These are phyloP conservation scores for Lizonia empirigonia DNA, from an alignment of 2,329 filamentous ascomycete species.

Conservation along the genomic window DNA sequence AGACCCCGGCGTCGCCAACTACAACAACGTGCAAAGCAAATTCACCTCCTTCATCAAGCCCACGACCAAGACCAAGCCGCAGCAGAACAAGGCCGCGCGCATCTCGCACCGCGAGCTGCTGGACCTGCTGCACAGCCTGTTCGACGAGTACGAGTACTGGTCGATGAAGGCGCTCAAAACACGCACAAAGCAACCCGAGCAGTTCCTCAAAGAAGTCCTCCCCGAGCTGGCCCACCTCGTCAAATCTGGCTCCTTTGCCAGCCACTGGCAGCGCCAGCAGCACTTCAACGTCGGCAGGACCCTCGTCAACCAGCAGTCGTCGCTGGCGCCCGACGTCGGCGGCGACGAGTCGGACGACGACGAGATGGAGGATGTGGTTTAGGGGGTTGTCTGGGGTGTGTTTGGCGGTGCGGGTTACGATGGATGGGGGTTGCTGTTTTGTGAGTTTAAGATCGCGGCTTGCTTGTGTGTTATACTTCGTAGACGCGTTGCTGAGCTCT, in stretches of 20 bases:
- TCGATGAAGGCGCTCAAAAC: slow-evolving; percentile 85
- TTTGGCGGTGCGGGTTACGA: no score
- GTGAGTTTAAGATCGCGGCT: no score
- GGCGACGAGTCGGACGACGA: slow-evolving; percentile 69
- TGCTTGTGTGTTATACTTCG: no score
- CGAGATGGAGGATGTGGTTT: slow-evolving; percentile 78
- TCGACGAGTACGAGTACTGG: slow-evolving; percentile 89
- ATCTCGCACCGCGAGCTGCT: slow-evolving; percentile 87
- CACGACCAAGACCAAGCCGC: slow-evolving; percentile 28
- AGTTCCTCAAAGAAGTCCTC: slow-evolving; percentile 85
- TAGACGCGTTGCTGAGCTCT: no score
- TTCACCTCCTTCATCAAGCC: slow-evolving; percentile 44
- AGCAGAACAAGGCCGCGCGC: slow-evolving; percentile 78
- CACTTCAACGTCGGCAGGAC: slow-evolving; percentile 60
- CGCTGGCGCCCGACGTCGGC: slow-evolving; percentile 51
- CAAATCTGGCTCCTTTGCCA: slow-evolving; percentile 82
- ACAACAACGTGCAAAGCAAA: slow-evolving; percentile 37
- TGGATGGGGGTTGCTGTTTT: no score
- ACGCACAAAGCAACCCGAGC: slow-evolving; percentile 82
- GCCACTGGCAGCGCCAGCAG: slow-evolving; percentile 79
- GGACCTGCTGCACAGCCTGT: slow-evolving; percentile 82
- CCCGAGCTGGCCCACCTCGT: slow-evolving; percentile 83
- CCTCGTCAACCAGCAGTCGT: slow-evolving; percentile 49
- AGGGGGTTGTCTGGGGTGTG: no score
- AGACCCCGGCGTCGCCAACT: slow-evolving; percentile 31